phyloP scores from a whole-genome alignment of 2,329 filamentous ascomycete genomes.

The Epichloe sp. region DNA sequence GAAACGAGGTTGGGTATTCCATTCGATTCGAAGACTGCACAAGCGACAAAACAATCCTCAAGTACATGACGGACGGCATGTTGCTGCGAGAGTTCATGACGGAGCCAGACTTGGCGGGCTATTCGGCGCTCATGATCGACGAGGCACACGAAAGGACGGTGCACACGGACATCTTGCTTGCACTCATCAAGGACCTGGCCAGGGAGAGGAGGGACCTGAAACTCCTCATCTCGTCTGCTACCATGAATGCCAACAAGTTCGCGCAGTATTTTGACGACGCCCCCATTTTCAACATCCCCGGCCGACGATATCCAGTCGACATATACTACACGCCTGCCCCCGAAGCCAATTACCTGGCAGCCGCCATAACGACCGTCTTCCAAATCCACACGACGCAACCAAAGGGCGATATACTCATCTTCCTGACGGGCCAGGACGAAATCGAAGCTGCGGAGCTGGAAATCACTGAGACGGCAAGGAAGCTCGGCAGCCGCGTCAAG shows the following conservation, averaged over 20 bases:
- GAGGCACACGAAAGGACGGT: slow-evolving; percentile 93
- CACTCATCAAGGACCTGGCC: slow-evolving; percentile 78
- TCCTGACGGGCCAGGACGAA: slow-evolving; percentile 91
- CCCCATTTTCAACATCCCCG: slow-evolving; percentile 90
- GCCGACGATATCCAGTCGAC: slow-evolving; percentile 76
- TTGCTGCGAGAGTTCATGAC: slow-evolving; percentile 80
- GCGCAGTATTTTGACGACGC: slow-evolving; percentile 82
- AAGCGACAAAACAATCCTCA: slow-evolving; percentile 78
- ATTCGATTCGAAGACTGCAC: slow-evolving; percentile 93
- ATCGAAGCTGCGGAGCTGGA: slow-evolving; percentile 81
- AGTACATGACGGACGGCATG: slow-evolving; percentile 98
- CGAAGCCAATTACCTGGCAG: slow-evolving; percentile 85
- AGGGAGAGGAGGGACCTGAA: slow-evolving; percentile 75
- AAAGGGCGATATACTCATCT: slow-evolving; percentile 82
- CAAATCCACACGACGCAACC: slow-evolving; percentile 86
- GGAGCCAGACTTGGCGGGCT: slow-evolving; percentile 69
- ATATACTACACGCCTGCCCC: slow-evolving; percentile 84
- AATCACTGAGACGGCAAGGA: slow-evolving; percentile 72
- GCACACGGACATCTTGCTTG: slow-evolving; percentile 79
- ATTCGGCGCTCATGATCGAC: slow-evolving; percentile 88
- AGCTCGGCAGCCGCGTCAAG: slow-evolving; percentile 70
- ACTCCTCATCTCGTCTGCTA: slow-evolving; percentile 84
- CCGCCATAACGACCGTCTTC: slow-evolving; percentile 84
- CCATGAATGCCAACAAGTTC: slow-evolving; percentile 89
- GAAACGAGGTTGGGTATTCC: slow-evolving; percentile 84